Evolutionary conservation across 306 rosid species (phyloP).

Genomic region (Inga laurina): DNA sequence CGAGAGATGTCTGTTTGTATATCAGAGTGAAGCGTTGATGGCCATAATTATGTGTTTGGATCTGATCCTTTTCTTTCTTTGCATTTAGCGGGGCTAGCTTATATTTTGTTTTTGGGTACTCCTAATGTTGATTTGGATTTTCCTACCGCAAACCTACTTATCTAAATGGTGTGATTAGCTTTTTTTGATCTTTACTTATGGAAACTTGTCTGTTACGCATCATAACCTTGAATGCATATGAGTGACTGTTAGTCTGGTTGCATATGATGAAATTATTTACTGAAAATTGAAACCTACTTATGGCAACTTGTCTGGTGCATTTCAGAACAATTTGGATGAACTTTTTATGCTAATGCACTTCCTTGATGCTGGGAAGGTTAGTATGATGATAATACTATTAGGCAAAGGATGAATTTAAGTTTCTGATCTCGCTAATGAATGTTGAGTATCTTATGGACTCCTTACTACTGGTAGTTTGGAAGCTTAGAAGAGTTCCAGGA

Average conservation of each 20-base stretch:
- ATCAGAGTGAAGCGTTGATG: not conserved
- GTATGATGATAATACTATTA: constrained; percentile 38
- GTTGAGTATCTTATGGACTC: constrained; percentile 27
- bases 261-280: constrained; percentile 25
- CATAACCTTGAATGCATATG: constrained; percentile 36
- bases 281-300: constrained; percentile 39
- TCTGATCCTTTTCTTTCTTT: constrained; percentile 5
- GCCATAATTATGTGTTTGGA: not conserved
- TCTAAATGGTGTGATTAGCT: constrained; percentile 7
- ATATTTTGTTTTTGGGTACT: not conserved
- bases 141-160: constrained; percentile 3
- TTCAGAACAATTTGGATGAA: constrained; percentile 97
- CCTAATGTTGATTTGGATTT: constrained; percentile 8
- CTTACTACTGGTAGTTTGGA: constrained; percentile 67
- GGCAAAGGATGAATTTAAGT: constrained; percentile 19
- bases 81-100: not conserved
- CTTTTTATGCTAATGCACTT: constrained; percentile 99
- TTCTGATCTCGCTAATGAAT: constrained; percentile 31
- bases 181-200: constrained; percentile 14
- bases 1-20: not conserved
- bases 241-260: constrained; percentile 19
- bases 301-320: constrained; percentile 33
- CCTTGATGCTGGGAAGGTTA: constrained; percentile 98
- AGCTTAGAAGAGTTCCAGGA: constrained; percentile 99
- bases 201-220: constrained; percentile 33